These are phyloP conservation scores for Globisporangium solare DNA, from an alignment of 352 stramenopile genomes.

Conservation along the genomic window DNA sequence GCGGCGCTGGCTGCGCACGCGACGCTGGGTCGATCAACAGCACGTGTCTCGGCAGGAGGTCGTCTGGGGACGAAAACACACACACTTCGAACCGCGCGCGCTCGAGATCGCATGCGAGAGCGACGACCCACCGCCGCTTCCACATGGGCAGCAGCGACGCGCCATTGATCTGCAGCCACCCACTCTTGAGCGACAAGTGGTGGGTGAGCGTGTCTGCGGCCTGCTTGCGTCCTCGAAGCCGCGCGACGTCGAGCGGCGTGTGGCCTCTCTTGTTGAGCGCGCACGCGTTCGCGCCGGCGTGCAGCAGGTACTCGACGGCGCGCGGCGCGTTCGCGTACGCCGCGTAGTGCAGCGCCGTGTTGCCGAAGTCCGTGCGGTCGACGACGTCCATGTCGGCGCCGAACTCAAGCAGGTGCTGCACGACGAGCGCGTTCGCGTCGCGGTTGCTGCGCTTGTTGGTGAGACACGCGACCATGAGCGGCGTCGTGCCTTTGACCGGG, in stretches of 20 bases:
- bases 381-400: constrained; percentile 38
- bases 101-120: constrained; percentile 44
- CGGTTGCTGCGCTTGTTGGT: constrained; percentile 23
- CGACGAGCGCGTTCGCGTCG: constrained; percentile 18
- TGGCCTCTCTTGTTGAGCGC: constrained; percentile 53
- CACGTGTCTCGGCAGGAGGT: constrained; percentile 35
- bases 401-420: constrained; percentile 53
- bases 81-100: constrained; percentile 43
- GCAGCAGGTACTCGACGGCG: constrained; percentile 51
- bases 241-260: constrained; percentile 53
- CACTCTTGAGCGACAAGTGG: constrained; percentile 41
- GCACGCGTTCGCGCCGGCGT: constrained; percentile 37
- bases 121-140: constrained; percentile 59
- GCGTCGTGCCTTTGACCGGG: constrained; percentile 45
- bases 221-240: constrained; percentile 38
- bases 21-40: constrained; percentile 39
- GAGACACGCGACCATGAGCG: constrained; percentile 64
- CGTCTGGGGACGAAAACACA: constrained; percentile 35
- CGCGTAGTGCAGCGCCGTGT: constrained; percentile 69
- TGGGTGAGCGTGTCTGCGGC: constrained; percentile 41
- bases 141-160: constrained; percentile 39
- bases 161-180: constrained; percentile 47
- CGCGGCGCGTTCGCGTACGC: constrained; percentile 45
- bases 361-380: constrained; percentile 32
- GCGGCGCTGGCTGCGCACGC: constrained; percentile 13